Evolutionary conservation across 306 rosid genomes (phyloP).

Genomic region (Dryas alaskensis): DNA sequence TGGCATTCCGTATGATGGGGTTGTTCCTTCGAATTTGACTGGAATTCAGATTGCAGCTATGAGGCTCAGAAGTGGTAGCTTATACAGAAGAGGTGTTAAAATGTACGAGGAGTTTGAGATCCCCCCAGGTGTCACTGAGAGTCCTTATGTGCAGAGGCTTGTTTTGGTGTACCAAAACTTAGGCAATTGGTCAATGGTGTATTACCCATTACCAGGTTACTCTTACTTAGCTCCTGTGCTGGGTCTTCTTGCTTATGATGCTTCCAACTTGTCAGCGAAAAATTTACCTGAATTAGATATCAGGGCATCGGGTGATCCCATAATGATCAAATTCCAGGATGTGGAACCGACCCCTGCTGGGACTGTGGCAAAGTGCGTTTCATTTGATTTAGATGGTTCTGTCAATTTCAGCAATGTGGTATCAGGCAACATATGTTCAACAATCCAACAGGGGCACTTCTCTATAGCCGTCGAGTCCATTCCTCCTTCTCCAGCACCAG

Average conservation of each 20-base stretch:
- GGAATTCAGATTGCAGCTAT: constrained; percentile 41
- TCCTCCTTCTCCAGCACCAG: constrained; percentile 43
- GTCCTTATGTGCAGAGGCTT: constrained; percentile 73
- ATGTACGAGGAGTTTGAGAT: constrained; percentile 66
- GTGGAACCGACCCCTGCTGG: constrained; percentile 53
- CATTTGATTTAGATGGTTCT: constrained; percentile 53
- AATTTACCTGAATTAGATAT: constrained; percentile 44
- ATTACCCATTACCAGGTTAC: constrained; percentile 60
- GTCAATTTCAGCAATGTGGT: constrained; percentile 53
- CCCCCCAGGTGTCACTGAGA: constrained; percentile 46
- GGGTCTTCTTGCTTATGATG: constrained; percentile 82
- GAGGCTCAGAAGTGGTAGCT: constrained; percentile 72
- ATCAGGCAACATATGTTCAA: constrained; percentile 51
- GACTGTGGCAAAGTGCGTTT: constrained; percentile 51
- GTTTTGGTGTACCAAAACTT: constrained; percentile 88
- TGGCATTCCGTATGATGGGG: constrained; percentile 25
- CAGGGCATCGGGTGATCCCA: constrained; percentile 42
- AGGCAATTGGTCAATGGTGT: constrained; percentile 55
- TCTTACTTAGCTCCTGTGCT: constrained; percentile 73
- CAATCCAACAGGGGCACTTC: constrained; percentile 74
- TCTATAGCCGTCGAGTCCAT: constrained; percentile 59
- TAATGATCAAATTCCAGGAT: constrained; percentile 49
- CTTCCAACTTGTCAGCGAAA: constrained; percentile 55
- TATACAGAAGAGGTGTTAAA: constrained; percentile 55
- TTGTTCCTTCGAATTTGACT: constrained; percentile 37